Evolutionary conservation across 2,329 filamentous ascomycete species (phyloP), one percentile per base, ranked within the genome.

Genomic region (Claviceps purpurea): DNA sequence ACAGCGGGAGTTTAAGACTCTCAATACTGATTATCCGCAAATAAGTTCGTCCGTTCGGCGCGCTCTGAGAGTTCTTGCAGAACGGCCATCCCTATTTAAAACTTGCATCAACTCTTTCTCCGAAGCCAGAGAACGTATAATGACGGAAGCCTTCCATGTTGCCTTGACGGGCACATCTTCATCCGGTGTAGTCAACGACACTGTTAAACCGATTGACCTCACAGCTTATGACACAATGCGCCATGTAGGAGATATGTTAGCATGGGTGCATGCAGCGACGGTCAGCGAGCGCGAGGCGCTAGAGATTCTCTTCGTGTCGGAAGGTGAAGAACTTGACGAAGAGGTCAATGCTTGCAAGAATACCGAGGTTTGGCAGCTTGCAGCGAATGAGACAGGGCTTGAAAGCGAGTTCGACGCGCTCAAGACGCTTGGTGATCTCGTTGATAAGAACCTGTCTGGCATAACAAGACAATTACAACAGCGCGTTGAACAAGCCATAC

Each of bases 221-320:
- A 85, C 84, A 11, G 91, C 93, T 1, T 91, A 97, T 64, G 93
- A 98, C 62, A 84, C 89, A 1, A 70, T 97, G 26, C 82, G 93
- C 20, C 97, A 97, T 65, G 82, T 94, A 2, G 89, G 93, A 50
- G 93, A 98, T 64, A 98, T 98, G 90, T 77, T 98, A 14, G 93
- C 93, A 5, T 98, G 93, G 93, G 82, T 86, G 5, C 93, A 98
- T 65, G 95, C 93, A 0, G 87, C 90, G 2, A 85, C 91, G 0
- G 93, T 98, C 1, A 94, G 91, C 37, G 93, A 98, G 67, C 80
- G 87, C 50, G 93, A 98, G 67, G 89, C 90, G 0, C 74, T 98
- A 5, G 91, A 97, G 65, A 82, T 89, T 2, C 73, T 98, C 0
- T 98, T 98, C 63, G 84, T 96, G 43, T 85, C 86, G 0, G 90